These are phyloP conservation scores for Fusarium sp. DNA, from an alignment of 2,329 filamentous ascomycete species.

Conservation along the genomic window DNA sequence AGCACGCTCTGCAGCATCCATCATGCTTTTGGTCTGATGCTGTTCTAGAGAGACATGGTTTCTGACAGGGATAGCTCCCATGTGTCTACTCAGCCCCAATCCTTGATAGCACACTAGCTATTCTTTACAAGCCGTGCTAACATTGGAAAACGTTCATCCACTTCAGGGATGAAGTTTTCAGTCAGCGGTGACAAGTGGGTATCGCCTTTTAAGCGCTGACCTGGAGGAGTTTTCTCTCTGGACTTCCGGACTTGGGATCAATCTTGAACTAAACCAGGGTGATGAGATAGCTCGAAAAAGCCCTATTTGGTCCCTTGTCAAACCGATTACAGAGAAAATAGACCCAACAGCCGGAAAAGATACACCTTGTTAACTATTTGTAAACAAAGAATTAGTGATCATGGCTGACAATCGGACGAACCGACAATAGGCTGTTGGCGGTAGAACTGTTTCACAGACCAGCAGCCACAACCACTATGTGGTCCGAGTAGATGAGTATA, in stretches of 20 bases:
- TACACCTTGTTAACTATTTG: not conserved
- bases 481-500: constrained; percentile 8
- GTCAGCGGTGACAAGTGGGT: constrained; percentile 24
- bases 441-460: constrained; percentile 14
- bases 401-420: constrained; percentile 21
- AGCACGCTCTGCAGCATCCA: constrained; percentile 25
- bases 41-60: constrained; percentile 8
- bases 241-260: constrained; percentile 9
- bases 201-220: constrained; percentile 32
- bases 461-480: constrained; percentile 19
- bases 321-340: not conserved
- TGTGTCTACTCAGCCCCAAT: constrained; percentile 35
- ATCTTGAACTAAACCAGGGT: constrained; percentile 16
- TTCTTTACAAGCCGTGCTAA: not conserved
- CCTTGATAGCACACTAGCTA: constrained; percentile 8
- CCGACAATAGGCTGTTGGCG: constrained; percentile 26
- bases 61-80: constrained; percentile 14
- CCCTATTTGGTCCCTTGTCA: not conserved
- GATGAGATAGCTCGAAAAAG: not conserved
- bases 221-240: constrained; percentile 15
- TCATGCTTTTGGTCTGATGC: constrained; percentile 24
- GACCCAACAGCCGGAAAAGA: not conserved
- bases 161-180: constrained; percentile 7
- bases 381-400: constrained; percentile 14
- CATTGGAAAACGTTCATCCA: not conserved